Conservation (phyloP, 768 basidiomycete species). For the Hygrophorus pudorinus region DNA sequence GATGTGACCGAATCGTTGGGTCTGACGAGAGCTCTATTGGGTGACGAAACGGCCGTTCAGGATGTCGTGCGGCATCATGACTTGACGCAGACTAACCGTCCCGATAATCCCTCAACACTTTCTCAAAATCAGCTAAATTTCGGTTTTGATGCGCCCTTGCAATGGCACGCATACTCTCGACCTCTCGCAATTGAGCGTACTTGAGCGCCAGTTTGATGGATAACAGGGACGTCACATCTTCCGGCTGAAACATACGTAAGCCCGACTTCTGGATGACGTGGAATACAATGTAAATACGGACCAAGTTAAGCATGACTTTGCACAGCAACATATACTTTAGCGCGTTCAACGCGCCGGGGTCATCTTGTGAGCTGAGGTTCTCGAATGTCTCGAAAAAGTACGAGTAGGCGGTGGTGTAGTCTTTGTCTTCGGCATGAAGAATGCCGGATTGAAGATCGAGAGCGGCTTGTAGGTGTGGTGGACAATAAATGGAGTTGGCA, state of each 20-base stretch:
- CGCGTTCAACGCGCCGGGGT: constrained; percentile 65
- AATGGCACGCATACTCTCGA: constrained; percentile 93
- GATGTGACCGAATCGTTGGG: constrained; percentile 90
- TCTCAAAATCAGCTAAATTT: constrained; percentile 84
- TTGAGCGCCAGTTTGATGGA: constrained; percentile 81
- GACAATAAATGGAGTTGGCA: constrained; percentile 75
- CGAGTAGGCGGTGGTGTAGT: constrained; percentile 93
- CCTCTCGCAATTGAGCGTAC: constrained; percentile 79
- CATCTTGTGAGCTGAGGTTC: constrained; percentile 69
- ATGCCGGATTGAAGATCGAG: constrained; percentile 55
- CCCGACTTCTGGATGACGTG: background rate
- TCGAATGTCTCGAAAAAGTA: constrained; percentile 99
- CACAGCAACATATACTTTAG: constrained; percentile 98
- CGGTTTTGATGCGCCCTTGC: constrained; percentile 91
- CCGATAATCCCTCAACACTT: constrained; percentile 76
- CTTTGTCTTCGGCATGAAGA: constrained; percentile 94
- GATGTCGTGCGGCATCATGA: background rate
- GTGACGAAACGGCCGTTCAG: constrained; percentile 9
- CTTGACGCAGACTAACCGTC: constrained; percentile 37
- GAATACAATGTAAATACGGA: constrained; percentile 27
- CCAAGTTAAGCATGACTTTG: constrained; percentile 95
- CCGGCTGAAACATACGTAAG: constrained; percentile 46
- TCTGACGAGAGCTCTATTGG: constrained; percentile 83
- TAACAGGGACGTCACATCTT: constrained; percentile 83
- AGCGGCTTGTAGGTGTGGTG: constrained; percentile 27